phyloP scores from a whole-genome alignment of 345 rosid genomes.

The Psidium friedrichsthalianum region DNA sequence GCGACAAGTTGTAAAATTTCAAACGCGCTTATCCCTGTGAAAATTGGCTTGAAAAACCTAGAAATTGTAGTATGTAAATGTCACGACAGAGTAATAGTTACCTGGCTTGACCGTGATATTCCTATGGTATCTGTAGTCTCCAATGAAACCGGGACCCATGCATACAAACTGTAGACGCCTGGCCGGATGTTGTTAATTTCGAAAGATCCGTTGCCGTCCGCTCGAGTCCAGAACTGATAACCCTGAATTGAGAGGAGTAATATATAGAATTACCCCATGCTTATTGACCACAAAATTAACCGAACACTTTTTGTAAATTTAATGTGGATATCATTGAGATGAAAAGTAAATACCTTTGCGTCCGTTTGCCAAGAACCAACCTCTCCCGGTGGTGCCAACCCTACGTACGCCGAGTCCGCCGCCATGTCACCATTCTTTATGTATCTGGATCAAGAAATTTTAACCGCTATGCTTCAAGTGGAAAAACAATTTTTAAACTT shows the following conservation, averaged over 20 bases:
- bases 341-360: slow-evolving; percentile 7
- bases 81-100: background rate
- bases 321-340: background rate
- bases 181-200: slow-evolving; percentile 15
- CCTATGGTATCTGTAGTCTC: slow-evolving; percentile 15
- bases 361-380: slow-evolving; percentile 37
- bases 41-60: background rate
- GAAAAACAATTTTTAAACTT: background rate
- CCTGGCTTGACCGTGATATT: slow-evolving; percentile 14
- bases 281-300: too few relatives aligned
- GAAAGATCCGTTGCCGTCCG: slow-evolving; percentile 16
- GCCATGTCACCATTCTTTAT: background rate
- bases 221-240: slow-evolving; percentile 29
- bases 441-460: background rate
- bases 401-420: slow-evolving; percentile 18
- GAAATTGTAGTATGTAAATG: background rate
- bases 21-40: too few relatives aligned
- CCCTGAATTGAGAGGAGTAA: slow-evolving; percentile 6
- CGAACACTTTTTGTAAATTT: background rate
- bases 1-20: too few relatives aligned
- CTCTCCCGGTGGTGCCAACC: slow-evolving; percentile 28
- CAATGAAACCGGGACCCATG: slow-evolving; percentile 32
- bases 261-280: background rate
- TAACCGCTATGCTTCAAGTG: background rate
- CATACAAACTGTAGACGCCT: slow-evolving; percentile 20